Evolutionary conservation across 1,284 basidiomycete species (phyloP).

Genomic region (Abortiporus biennis): DNA sequence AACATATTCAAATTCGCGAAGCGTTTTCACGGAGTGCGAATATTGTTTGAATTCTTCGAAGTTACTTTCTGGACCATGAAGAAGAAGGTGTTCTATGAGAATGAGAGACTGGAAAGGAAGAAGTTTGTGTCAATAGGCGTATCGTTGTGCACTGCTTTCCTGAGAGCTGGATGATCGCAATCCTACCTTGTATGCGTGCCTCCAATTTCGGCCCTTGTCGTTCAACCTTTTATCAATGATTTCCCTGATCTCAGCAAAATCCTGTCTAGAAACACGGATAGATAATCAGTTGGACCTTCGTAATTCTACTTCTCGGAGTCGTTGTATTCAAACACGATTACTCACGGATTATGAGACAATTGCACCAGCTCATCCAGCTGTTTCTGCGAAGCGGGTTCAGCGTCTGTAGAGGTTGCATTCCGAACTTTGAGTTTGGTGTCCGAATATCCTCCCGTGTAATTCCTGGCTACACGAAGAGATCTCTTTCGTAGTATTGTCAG

Average conservation of each 20-base stretch:
- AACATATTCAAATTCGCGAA: conserved; percentile 96
- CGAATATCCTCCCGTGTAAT: conserved; percentile 90
- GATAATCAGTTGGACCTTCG: neutral
- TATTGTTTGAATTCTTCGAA: conserved; percentile 97
- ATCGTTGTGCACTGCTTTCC: neutral
- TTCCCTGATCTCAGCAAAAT: conserved; percentile 99
- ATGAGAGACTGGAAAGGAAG: conserved; percentile 66
- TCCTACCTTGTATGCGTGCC: conserved; percentile 94
- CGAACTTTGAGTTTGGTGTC: conserved; percentile 90
- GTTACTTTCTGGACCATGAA: conserved; percentile 93
- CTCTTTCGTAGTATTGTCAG: too few species aligned
- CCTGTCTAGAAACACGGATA: conserved; percentile 49
- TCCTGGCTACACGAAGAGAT: conserved; percentile 66
- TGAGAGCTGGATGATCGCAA: neutral
- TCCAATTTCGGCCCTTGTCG: conserved; percentile 99
- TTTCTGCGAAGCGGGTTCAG: conserved; percentile 92
- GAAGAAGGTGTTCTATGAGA: conserved; percentile 91
- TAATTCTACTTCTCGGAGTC: too few species aligned
- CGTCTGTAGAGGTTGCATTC: conserved; percentile 95
- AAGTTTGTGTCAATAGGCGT: neutral
- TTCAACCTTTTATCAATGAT: conserved; percentile 98
- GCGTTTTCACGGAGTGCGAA: conserved; percentile 94
- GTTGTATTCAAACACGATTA: conserved; percentile 17
- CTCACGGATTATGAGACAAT: conserved; percentile 92
- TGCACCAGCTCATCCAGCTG: conserved; percentile 99